Percentiles rank a stretch among this genome's conserved stretches.
Evolutionary conservation across 805 yeast genomes (phyloP).

Genomic region (Pichia paraexigua): DNA sequence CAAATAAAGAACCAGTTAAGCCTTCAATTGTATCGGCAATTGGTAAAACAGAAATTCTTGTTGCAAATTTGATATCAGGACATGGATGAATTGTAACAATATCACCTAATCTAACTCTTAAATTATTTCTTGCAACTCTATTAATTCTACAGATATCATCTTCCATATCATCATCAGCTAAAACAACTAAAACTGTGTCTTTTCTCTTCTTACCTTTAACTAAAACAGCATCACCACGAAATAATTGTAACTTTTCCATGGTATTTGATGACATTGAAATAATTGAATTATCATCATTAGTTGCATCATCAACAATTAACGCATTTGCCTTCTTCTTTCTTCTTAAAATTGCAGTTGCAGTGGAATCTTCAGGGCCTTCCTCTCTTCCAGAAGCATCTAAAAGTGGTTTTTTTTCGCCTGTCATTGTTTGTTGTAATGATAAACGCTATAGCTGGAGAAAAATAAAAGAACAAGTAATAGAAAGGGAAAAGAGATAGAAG

Average conservation of each 20-base stretch:
- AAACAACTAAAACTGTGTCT: slow-evolving; percentile 92
- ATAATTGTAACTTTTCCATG: slow-evolving; percentile 88
- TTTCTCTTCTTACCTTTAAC: slow-evolving; percentile 98
- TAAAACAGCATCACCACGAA: slow-evolving; percentile 95
- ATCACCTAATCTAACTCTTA: slow-evolving; percentile 91
- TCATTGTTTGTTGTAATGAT: slow-evolving; percentile 2
- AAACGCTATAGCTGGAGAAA: background rate
- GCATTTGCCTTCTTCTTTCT: slow-evolving; percentile 96
- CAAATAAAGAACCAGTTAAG: slow-evolving; percentile 91
- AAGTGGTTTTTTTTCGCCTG: slow-evolving; percentile 27
- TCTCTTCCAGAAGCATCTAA: slow-evolving; percentile 32
- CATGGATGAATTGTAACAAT: slow-evolving; percentile 87
- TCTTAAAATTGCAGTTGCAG: slow-evolving; percentile 96
- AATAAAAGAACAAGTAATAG: too few species aligned
- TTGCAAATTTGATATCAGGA: slow-evolving; percentile 96
- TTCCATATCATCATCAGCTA: slow-evolving; percentile 93
- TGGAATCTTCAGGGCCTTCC: slow-evolving; percentile 32
- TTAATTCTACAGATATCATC: slow-evolving; percentile 92
- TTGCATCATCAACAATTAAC: slow-evolving; percentile 91
- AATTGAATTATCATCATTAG: slow-evolving; percentile 93
- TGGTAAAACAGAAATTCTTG: slow-evolving; percentile 90
- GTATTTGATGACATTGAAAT: slow-evolving; percentile 92
- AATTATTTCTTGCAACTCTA: slow-evolving; percentile 92
- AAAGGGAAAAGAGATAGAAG: background rate
- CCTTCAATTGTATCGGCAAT: slow-evolving; percentile 98